These are phyloP conservation scores for Cyclostephanos tholiformis DNA, from an alignment of 108 stramenopile genomes.

Conservation along the genomic window DNA sequence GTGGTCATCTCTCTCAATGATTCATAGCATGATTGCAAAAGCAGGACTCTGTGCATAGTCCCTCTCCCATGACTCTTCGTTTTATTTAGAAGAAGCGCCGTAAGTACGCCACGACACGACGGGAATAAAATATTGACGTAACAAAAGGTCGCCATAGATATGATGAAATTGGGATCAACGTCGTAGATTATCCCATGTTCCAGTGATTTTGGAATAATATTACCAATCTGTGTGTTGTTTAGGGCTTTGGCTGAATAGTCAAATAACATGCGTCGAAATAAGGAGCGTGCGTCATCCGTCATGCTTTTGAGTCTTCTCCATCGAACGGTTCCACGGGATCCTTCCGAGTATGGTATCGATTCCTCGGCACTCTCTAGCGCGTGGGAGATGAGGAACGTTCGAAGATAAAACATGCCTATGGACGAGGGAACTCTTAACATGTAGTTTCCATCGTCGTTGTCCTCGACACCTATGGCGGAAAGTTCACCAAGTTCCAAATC, in stretches of 20 bases:
- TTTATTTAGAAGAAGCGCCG: conserved; percentile 12
- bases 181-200: background rate
- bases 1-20: conserved; percentile 23
- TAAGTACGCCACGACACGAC: conserved; percentile 11
- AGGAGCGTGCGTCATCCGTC: conserved; percentile 26
- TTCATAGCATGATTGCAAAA: conserved; percentile 15
- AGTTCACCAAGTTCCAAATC: conserved; percentile 4
- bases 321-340: conserved; percentile 11
- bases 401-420: conserved; percentile 33
- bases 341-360: conserved; percentile 11
- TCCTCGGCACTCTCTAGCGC: conserved; percentile 27
- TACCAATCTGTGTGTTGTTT: background rate
- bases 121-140: conserved; percentile 24
- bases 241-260: conserved; percentile 14
- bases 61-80: background rate
- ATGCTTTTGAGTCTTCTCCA: conserved; percentile 45
- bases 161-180: conserved; percentile 1
- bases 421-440: conserved; percentile 16
- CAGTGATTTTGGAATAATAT: background rate
- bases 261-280: conserved; percentile 33
- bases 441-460: background rate
- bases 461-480: background rate
- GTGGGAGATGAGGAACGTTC: conserved; percentile 20
- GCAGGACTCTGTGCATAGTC: background rate
- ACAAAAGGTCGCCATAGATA: conserved; percentile 21